These are phyloP conservation scores for Aspergillus pseudoglaucus DNA, from an alignment of 2,329 filamentous ascomycete species.

Conservation along the genomic window DNA sequence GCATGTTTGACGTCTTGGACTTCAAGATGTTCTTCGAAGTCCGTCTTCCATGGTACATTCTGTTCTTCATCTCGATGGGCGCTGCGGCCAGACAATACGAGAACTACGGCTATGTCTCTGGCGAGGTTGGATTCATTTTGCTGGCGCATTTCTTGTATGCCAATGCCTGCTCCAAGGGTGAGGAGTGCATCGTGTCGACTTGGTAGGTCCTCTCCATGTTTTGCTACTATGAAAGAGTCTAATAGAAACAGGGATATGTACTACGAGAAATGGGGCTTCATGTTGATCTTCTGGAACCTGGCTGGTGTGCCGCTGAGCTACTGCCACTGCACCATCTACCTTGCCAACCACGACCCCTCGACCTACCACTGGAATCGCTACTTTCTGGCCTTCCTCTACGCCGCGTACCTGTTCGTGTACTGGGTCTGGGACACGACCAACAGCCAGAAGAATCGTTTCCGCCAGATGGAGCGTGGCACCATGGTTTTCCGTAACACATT, in stretches of 20 bases:
- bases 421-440: conserved; percentile 91
- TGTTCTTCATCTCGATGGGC: conserved; percentile 70
- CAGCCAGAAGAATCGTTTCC: conserved; percentile 90
- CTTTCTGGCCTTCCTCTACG: conserved; percentile 58
- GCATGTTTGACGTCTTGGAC: conserved; percentile 76
- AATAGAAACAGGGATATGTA: conserved; percentile 70
- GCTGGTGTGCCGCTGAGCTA: conserved; percentile 86
- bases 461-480: conserved; percentile 69
- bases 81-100: conserved; percentile 79
- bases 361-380: conserved; percentile 71
- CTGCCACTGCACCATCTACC: conserved; percentile 87
- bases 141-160: conserved; percentile 90
- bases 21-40: conserved; percentile 98
- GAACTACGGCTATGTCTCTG: conserved; percentile 74
- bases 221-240: not conserved
- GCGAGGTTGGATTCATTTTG: conserved; percentile 75
- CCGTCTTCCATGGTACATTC: conserved; percentile 84
- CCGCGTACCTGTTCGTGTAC: conserved; percentile 74
- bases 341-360: conserved; percentile 73
- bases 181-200: conserved; percentile 82
- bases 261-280: conserved; percentile 94
- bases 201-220: conserved; percentile 48
- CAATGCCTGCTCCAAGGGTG: conserved; percentile 85
- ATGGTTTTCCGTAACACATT: conserved; percentile 67
- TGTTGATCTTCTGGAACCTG: conserved; percentile 97